phyloP scores from a whole-genome alignment of 139 green algal species.

The Coccomyxa sp. region DNA sequence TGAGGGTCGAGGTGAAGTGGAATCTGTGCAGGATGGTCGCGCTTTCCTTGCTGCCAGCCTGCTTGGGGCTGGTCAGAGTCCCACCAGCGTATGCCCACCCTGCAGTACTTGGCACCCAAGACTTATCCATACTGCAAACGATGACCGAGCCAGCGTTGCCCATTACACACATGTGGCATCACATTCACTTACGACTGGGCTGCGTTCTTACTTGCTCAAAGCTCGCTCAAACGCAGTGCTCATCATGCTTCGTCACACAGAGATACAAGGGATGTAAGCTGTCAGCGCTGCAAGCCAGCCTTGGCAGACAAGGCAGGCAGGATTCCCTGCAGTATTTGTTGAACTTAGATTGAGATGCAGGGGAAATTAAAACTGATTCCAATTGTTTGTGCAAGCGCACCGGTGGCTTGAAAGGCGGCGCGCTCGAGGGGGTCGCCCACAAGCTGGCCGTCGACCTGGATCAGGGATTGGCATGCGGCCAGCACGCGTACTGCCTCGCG shows the following conservation, averaged over 20 bases:
- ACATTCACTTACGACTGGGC: too few species aligned
- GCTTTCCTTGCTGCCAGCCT: slow-evolving; percentile 17
- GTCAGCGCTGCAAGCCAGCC: too few species aligned
- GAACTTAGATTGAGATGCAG: too few species aligned
- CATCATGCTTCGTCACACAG: too few species aligned
- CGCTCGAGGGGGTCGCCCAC: slow-evolving; percentile 87
- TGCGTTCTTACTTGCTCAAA: too few species aligned
- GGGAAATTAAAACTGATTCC: too few species aligned
- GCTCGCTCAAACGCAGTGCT: too few species aligned
- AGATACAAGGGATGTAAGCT: too few species aligned
- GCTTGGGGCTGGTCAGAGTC: slow-evolving; percentile 7
- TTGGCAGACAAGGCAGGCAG: too few species aligned
- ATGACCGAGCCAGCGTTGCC: too few species aligned
- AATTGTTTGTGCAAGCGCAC: neutral
- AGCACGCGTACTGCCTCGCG: slow-evolving; percentile 51
- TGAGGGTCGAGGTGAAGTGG: slow-evolving; percentile 88
- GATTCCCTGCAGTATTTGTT: too few species aligned
- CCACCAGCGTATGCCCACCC: slow-evolving; percentile 47
- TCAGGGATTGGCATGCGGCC: slow-evolving; percentile 77
- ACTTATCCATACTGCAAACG: neutral
- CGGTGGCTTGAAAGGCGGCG: slow-evolving; percentile 52
- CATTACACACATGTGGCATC: neutral
- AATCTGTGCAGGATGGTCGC: slow-evolving; percentile 70
- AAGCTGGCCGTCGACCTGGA: slow-evolving; percentile 45
- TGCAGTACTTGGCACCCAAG: neutral